A percentile compares a stretch with the other conserved stretches of the same genome.
Conservation (phyloP, 192 early-diverging fungal species). For the Podochytrium sp. region DNA sequence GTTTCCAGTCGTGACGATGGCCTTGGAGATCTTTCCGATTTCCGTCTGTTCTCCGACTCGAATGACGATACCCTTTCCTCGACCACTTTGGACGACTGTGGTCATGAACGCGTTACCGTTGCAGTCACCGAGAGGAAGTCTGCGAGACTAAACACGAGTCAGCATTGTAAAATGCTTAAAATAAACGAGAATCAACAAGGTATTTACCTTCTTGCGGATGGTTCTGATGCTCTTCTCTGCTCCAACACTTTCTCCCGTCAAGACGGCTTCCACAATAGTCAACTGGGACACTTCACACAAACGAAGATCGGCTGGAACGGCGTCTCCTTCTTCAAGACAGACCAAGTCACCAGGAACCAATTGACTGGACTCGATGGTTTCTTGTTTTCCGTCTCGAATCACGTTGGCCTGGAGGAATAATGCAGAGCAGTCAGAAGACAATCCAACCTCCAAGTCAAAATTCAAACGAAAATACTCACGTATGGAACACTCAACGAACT, state of each 20-base stretch:
- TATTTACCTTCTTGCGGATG: slow-evolving; percentile 67
- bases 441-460: too few relatives aligned
- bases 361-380: slow-evolving; percentile 74
- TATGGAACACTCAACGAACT: slow-evolving; percentile 83
- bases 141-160: slow-evolving; percentile 51
- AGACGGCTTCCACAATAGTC: slow-evolving; percentile 88
- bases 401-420: slow-evolving; percentile 79
- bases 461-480: slow-evolving; percentile 32
- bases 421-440: too few relatives aligned
- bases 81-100: slow-evolving; percentile 86
- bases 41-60: slow-evolving; percentile 86
- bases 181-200: background rate
- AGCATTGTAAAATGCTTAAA: background rate
- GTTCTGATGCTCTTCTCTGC: slow-evolving; percentile 72
- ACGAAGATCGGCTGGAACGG: slow-evolving; percentile 89
- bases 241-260: slow-evolving; percentile 90
- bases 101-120: slow-evolving; percentile 98
- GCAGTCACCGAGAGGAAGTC: slow-evolving; percentile 86
- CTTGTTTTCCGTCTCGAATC: slow-evolving; percentile 78
- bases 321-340: slow-evolving; percentile 91
- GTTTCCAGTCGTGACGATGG: slow-evolving; percentile 66
- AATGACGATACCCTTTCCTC: slow-evolving; percentile 91
- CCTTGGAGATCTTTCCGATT: slow-evolving; percentile 92
- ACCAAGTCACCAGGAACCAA: slow-evolving; percentile 92
- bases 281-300: slow-evolving; percentile 83